Conservation (phyloP, 495 filamentous ascomycete species). For the Lindgomyces ingoldianus region DNA sequence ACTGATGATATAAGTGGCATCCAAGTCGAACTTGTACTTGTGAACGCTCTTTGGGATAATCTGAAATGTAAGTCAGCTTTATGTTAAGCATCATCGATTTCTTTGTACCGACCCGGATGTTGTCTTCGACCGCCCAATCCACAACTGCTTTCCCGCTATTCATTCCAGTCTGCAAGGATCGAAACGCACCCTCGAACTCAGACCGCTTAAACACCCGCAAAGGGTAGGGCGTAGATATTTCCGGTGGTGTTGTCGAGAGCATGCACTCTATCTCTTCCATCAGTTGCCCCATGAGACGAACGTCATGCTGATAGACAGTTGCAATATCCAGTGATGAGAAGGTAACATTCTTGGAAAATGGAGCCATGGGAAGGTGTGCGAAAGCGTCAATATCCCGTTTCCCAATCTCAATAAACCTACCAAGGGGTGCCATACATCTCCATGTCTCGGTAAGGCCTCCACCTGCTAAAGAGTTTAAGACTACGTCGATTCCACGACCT, state of each 20-base stretch:
- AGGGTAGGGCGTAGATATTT: neutral
- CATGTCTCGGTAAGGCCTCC: neutral
- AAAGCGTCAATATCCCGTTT: neutral
- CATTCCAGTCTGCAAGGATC: neutral
- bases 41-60: neutral
- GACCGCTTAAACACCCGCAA: neutral
- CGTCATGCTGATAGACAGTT: neutral
- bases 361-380: conserved; percentile 38
- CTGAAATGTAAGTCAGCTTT: neutral
- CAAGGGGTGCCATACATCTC: neutral
- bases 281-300: neutral
- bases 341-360: conserved; percentile 45
- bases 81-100: neutral
- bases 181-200: neutral
- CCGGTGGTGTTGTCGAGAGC: neutral
- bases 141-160: neutral
- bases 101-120: neutral
- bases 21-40: neutral
- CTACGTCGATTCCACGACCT: neutral
- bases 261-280: neutral
- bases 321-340: conserved; percentile 27
- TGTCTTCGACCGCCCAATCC: neutral
- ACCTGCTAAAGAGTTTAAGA: neutral
- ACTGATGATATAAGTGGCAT: conserved; percentile 13
- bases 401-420: neutral